A percentile compares a stretch with the other conserved stretches of the same genome.
Evolutionary conservation across 2,329 filamentous ascomycete species (phyloP).

Genomic region (Hymenotorrendiella dingleyae): DNA sequence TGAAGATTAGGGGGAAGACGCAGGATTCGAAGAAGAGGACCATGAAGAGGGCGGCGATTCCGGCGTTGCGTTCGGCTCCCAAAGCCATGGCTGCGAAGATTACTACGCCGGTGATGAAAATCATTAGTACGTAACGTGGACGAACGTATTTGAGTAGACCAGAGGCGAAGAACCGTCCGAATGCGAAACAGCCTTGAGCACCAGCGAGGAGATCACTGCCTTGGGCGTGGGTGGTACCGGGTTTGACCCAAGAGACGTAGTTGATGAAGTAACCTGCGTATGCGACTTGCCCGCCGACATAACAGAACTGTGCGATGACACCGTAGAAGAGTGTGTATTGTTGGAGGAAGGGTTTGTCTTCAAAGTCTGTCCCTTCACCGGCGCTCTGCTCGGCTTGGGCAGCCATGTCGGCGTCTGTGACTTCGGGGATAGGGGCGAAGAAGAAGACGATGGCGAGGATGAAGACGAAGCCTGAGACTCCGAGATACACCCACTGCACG

Average conservation of each 20-base stretch:
- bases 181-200: slow-evolving; percentile 66
- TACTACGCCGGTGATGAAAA: slow-evolving; percentile 56
- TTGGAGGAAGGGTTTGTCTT: slow-evolving; percentile 24
- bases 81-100: slow-evolving; percentile 40
- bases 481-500: slow-evolving; percentile 79
- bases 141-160: slow-evolving; percentile 56
- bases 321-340: slow-evolving; percentile 60
- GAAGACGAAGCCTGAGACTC: slow-evolving; percentile 69
- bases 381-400: slow-evolving; percentile 35
- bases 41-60: slow-evolving; percentile 59
- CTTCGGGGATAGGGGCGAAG: slow-evolving; percentile 57
- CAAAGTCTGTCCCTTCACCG: slow-evolving; percentile 17
- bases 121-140: slow-evolving; percentile 61
- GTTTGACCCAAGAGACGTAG: slow-evolving; percentile 39
- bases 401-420: slow-evolving; percentile 46
- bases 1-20: slow-evolving; percentile 77
- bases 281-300: slow-evolving; percentile 49
- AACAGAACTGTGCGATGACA: slow-evolving; percentile 71
- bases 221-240: slow-evolving; percentile 38
- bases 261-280: slow-evolving; percentile 56
- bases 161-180: slow-evolving; percentile 65
- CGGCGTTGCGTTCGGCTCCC: slow-evolving; percentile 37
- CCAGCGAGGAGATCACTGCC: slow-evolving; percentile 63
- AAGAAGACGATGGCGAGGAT: slow-evolving; percentile 62
- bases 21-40: slow-evolving; percentile 72